These are phyloP conservation scores for Eimeria necatrix DNA, from an alignment of 169 alveolate species.

Conservation along the genomic window DNA sequence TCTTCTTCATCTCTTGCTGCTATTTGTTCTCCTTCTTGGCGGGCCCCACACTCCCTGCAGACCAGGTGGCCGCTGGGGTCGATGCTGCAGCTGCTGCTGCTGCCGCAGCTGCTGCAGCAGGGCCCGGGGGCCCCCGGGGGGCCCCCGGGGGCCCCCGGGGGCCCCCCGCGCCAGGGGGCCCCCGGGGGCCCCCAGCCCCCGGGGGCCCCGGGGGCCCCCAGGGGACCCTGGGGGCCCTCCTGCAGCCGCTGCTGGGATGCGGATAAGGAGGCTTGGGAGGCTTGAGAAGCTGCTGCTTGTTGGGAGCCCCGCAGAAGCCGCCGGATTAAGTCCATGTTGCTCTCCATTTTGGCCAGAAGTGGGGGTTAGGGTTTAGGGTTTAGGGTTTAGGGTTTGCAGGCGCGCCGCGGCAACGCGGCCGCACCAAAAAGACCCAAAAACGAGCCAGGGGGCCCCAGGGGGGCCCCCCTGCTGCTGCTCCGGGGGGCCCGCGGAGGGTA, in stretches of 20 bases:
- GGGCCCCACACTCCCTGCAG: constrained; percentile 46
- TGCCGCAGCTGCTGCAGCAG: constrained; percentile 64
- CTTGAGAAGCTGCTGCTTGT: constrained; percentile 65
- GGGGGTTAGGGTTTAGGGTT: neutral
- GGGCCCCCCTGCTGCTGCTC: neutral
- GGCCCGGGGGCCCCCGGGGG: neutral
- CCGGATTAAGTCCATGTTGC: constrained; percentile 17
- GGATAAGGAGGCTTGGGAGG: constrained; percentile 36
- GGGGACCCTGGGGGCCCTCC: constrained; percentile 50
- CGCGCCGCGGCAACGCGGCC: too few species aligned
- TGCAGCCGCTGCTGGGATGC: constrained; percentile 23
- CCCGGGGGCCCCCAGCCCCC: too few species aligned
- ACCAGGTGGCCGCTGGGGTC: constrained; percentile 40
- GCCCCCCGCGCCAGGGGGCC: too few species aligned
- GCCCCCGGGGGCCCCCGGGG: neutral
- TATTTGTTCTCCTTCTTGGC: constrained; percentile 30
- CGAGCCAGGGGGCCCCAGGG: neutral
- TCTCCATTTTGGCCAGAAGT: constrained; percentile 24
- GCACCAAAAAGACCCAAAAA: too few species aligned
- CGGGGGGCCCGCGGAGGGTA: too few species aligned
- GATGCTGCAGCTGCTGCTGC: constrained; percentile 12
- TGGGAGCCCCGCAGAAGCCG: constrained; percentile 56
- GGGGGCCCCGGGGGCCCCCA: constrained; percentile 40
- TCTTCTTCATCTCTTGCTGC: constrained; percentile 51
- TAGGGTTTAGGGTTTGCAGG: neutral